A percentile compares a stretch with the other conserved stretches of the same genome.
phyloP scores from a whole-genome alignment of 306 rosid species.

The Dalbergia cochinchinensis region DNA sequence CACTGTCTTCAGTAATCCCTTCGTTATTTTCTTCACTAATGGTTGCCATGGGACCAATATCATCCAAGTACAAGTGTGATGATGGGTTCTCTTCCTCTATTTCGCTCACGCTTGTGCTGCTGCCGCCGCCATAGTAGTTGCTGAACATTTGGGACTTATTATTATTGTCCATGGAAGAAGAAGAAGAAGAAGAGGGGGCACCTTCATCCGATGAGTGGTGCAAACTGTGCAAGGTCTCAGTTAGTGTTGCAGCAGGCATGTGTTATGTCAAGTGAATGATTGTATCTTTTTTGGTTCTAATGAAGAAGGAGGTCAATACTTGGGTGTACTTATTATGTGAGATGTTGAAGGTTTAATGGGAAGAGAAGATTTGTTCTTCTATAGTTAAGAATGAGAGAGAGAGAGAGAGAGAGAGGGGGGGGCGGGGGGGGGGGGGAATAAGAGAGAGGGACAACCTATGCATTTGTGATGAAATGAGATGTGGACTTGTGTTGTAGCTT shows the following conservation, averaged over 20 bases:
- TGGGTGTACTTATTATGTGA: neutral
- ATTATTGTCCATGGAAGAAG: constrained; percentile 4
- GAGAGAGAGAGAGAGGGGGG: neutral
- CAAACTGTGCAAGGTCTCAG: constrained; percentile 32
- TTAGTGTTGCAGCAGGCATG: constrained; percentile 33
- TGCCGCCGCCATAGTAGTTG: constrained; percentile 13
- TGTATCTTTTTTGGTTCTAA: neutral
- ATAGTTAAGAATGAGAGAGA: neutral
- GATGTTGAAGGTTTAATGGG: neutral
- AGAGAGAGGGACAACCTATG: neutral
- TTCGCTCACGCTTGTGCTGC: constrained; percentile 57
- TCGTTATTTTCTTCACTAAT: constrained; percentile 56
- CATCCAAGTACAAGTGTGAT: neutral
- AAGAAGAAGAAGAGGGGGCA: neutral
- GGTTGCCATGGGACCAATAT: constrained; percentile 51
- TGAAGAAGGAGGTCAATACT: neutral
- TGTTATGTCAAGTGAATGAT: neutral
- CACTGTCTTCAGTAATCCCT: constrained; percentile 40
- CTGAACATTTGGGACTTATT: neutral
- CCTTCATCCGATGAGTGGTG: constrained; percentile 41
- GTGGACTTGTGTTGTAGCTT: neutral
- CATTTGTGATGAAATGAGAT: neutral
- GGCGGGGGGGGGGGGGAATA: neutral
- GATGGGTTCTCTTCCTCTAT: constrained; percentile 68
- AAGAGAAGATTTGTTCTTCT: neutral